Evolutionary conservation across 192 early-diverging fungal genomes (phyloP).

Genomic region (Chytriomyces sp.): DNA sequence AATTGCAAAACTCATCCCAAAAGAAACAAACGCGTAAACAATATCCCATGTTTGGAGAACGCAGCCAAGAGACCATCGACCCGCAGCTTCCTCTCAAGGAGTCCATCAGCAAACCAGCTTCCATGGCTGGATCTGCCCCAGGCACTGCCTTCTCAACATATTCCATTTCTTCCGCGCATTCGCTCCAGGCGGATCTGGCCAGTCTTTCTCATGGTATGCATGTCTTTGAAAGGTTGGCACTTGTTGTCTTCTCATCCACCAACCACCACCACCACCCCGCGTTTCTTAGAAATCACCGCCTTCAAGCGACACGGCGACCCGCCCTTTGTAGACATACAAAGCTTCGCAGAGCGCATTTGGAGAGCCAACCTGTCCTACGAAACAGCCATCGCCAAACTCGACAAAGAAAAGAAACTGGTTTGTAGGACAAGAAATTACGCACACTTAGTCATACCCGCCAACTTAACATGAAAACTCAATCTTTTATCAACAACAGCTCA

Average conservation of each 20-base stretch:
- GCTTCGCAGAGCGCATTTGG: conserved; percentile 39
- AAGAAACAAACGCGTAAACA: too few species aligned
- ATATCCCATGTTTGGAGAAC: too few species aligned
- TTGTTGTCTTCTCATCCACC: not conserved
- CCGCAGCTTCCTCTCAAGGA: too few species aligned
- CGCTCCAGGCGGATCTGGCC: conserved; percentile 4
- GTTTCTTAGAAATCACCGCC: not conserved
- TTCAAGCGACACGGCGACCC: conserved; percentile 37
- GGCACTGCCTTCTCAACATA: too few species aligned
- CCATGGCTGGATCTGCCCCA: too few species aligned
- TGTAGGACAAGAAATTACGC: not conserved
- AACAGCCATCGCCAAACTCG: conserved; percentile 44
- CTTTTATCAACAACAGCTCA: conserved; percentile 17
- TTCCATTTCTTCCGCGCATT: too few species aligned
- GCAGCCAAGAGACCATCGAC: too few species aligned
- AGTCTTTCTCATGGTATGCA: conserved; percentile 14
- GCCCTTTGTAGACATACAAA: conserved; percentile 33
- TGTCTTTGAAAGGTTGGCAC: not conserved
- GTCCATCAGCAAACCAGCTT: too few species aligned
- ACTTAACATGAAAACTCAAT: not conserved
- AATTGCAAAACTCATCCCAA: too few species aligned
- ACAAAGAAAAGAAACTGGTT: conserved; percentile 44
- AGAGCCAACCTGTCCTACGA: conserved; percentile 27
- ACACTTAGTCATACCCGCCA: not conserved
- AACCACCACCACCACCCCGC: not conserved